Conservation (phyloP, 208 protist species). For the Endotrypanum monterogeii region DNA sequence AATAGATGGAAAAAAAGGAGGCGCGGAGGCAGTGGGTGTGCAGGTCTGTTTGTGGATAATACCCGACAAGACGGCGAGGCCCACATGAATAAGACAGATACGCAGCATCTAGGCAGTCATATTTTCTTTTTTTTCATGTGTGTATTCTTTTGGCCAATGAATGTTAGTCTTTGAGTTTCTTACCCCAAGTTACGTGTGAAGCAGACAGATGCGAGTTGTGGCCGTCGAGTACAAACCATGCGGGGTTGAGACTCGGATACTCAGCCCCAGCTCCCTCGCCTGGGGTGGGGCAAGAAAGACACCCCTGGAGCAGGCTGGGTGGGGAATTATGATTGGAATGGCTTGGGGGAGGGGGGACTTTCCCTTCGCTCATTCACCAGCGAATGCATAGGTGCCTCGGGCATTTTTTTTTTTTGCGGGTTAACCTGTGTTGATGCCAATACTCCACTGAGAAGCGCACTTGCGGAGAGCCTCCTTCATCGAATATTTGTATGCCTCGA, state of each 20-base stretch:
- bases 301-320: background rate
- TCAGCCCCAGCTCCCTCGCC: background rate
- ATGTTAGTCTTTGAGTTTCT: background rate
- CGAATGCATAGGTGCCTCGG: background rate
- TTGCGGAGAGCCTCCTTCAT: constrained; percentile 19
- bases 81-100: background rate
- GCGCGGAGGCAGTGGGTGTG: background rate
- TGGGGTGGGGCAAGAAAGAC: background rate
- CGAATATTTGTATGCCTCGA: constrained; percentile 48
- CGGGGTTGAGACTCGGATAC: background rate
- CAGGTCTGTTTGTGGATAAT: background rate
- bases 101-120: background rate
- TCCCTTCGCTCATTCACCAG: background rate
- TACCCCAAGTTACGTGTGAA: background rate
- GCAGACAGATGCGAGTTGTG: background rate
- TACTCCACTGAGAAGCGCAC: constrained; percentile 14
- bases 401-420: background rate
- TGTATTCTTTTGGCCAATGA: background rate
- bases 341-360: background rate
- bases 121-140: background rate
- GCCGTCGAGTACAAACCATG: too few species aligned
- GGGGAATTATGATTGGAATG: background rate
- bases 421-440: constrained; percentile 4
- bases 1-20: background rate
- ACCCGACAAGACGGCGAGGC: background rate